These are phyloP conservation scores for Gossypium sturtianum DNA, from an alignment of 345 rosid species.

Conservation along the genomic window DNA sequence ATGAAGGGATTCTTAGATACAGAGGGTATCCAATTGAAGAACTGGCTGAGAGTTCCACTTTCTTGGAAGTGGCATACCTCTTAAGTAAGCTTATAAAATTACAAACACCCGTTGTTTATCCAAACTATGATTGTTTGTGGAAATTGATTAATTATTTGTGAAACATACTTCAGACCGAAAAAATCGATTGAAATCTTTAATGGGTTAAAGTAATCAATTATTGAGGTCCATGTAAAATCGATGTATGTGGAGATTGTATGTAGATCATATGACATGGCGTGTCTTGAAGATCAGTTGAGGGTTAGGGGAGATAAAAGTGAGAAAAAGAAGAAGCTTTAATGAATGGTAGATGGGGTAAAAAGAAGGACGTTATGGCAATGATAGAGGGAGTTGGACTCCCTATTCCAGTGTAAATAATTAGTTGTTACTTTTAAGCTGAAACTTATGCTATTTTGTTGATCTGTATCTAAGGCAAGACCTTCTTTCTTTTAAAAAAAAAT, in stretches of 20 bases:
- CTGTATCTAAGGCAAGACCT: neutral
- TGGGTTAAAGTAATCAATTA: neutral
- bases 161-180: neutral
- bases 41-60: conserved; percentile 68
- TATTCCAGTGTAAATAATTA: neutral
- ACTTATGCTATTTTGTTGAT: neutral
- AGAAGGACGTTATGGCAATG: neutral
- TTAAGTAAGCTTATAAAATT: conserved; percentile 32
- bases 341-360: neutral
- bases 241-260: neutral
- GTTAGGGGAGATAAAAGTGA: neutral
- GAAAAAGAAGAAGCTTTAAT: neutral
- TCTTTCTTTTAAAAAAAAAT: neutral
- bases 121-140: neutral
- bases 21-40: conserved; percentile 87
- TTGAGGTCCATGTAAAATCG: neutral
- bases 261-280: neutral
- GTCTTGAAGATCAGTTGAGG: neutral
- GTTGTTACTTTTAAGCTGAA: neutral
- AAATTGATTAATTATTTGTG: neutral
- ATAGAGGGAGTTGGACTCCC: neutral
- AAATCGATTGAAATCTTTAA: neutral
- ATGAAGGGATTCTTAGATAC: conserved; percentile 80
- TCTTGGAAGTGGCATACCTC: conserved; percentile 74
- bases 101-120: neutral